Evolutionary conservation across 345 rosid species (phyloP).

Genomic region (Rhizophora mangle): DNA sequence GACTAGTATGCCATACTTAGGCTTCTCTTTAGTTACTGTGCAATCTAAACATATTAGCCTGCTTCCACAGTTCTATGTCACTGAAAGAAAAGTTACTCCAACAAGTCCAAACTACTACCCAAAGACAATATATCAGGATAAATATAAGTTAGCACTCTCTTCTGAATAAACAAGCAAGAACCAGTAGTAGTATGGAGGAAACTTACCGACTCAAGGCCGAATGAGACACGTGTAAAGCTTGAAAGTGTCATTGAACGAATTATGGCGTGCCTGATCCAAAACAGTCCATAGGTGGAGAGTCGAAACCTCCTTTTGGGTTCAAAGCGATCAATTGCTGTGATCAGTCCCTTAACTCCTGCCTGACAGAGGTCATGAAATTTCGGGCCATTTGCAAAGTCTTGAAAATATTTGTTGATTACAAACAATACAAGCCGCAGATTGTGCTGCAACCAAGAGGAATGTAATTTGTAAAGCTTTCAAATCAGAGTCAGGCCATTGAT

Average conservation of each 20-base stretch:
- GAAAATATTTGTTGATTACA: slow-evolving; percentile 82
- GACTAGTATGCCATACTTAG: no score
- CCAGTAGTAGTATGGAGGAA: slow-evolving; percentile 7
- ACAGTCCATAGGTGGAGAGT: slow-evolving; percentile 82
- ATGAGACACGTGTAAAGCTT: slow-evolving; percentile 78
- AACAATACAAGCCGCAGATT: slow-evolving; percentile 92
- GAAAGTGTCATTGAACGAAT: slow-evolving; percentile 83
- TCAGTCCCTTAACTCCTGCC: slow-evolving; percentile 89
- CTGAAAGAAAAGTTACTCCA: not conserved
- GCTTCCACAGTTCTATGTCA: not conserved
- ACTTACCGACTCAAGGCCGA: slow-evolving; percentile 88
- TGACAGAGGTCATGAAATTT: slow-evolving; percentile 94
- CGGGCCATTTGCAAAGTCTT: slow-evolving; percentile 71
- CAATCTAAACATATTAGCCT: not conserved
- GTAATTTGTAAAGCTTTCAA: not conserved
- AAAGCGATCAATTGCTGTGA: slow-evolving; percentile 89
- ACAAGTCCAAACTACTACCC: not conserved
- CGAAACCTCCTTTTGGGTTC: slow-evolving; percentile 70
- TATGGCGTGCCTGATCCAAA: slow-evolving; percentile 95
- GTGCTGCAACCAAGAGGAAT: slow-evolving; percentile 55
- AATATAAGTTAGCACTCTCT: slow-evolving; percentile 1
- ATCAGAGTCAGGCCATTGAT: no score
- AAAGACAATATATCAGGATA: not conserved
- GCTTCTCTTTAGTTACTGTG: not conserved
- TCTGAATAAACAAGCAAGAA: slow-evolving; percentile 3